These are phyloP conservation scores for Schizochytrium sp. DNA, from an alignment of 108 stramenopile genomes.

Conservation along the genomic window DNA sequence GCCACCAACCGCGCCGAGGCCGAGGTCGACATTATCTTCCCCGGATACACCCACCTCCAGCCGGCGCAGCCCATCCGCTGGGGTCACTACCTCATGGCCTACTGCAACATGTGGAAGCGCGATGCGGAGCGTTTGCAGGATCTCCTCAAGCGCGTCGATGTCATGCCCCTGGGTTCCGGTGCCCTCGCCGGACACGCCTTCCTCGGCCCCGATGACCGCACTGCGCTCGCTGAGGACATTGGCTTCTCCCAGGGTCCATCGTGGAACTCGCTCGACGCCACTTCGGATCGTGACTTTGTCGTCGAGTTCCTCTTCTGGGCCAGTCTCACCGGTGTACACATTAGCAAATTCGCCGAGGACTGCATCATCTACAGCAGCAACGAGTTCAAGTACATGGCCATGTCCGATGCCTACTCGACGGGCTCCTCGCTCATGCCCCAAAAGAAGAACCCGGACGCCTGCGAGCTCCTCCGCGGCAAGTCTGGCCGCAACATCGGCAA, in stretches of 20 bases:
- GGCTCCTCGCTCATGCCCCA: constrained; percentile 98
- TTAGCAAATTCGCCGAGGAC: constrained; percentile 96
- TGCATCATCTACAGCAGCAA: constrained; percentile 84
- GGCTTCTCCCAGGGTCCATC: constrained; percentile 81
- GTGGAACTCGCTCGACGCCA: constrained; percentile 85
- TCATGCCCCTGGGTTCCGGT: constrained; percentile 87
- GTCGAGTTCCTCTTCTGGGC: constrained; percentile 97
- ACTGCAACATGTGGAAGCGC: constrained; percentile 77
- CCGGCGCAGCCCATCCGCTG: constrained; percentile 89
- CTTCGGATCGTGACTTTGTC: constrained; percentile 97
- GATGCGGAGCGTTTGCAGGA: constrained; percentile 83
- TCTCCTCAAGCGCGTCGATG: constrained; percentile 73
- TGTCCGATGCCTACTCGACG: constrained; percentile 94
- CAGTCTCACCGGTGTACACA: constrained; percentile 72
- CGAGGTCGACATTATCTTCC: constrained; percentile 85
- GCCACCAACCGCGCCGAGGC: constrained; percentile 63
- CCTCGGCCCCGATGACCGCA: constrained; percentile 75
- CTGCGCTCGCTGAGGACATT: constrained; percentile 75
- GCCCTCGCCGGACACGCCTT: constrained; percentile 97
- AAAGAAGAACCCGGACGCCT: constrained; percentile 99
- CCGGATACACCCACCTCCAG: constrained; percentile 98
- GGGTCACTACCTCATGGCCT: constrained; percentile 90
- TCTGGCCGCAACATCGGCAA: constrained; percentile 84
- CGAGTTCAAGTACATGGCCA: constrained; percentile 72
- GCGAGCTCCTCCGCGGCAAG: constrained; percentile 95